phyloP scores from a whole-genome alignment of 2,329 filamentous ascomycete genomes.

The Lecanicillium sp. region DNA sequence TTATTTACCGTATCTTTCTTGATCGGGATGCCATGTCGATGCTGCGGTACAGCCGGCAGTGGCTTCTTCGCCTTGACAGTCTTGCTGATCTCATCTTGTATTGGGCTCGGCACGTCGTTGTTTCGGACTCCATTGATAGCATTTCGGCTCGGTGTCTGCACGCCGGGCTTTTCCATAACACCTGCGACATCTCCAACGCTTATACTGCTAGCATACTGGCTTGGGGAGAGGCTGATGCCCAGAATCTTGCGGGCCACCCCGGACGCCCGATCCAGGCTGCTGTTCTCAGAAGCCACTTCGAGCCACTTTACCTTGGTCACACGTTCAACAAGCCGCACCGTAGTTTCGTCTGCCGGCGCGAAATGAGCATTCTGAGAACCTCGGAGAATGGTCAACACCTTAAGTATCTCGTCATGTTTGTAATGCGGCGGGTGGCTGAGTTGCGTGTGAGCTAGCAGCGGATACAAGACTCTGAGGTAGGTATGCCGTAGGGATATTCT shows the following conservation, averaged over 20 bases:
- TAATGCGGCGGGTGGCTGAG: slow-evolving; percentile 82
- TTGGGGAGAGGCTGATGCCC: slow-evolving; percentile 63
- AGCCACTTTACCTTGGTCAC: slow-evolving; percentile 70
- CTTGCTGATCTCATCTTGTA: slow-evolving; percentile 19
- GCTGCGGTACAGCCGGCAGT: slow-evolving; percentile 50
- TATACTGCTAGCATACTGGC: slow-evolving; percentile 63
- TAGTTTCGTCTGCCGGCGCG: slow-evolving; percentile 74
- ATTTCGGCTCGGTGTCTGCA: slow-evolving; percentile 70
- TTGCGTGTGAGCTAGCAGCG: slow-evolving; percentile 85
- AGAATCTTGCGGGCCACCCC: slow-evolving; percentile 54
- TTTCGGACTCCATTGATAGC: slow-evolving; percentile 23
- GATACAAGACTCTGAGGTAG: slow-evolving; percentile 87
- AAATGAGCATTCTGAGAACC: slow-evolving; percentile 66
- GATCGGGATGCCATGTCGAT: slow-evolving; percentile 47
- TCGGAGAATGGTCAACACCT: slow-evolving; percentile 64
- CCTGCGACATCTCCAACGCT: slow-evolving; percentile 74
- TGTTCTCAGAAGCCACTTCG: slow-evolving; percentile 32
- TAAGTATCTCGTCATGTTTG: slow-evolving; percentile 78
- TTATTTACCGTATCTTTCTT: slow-evolving; percentile 27
- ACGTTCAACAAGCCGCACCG: slow-evolving; percentile 68
- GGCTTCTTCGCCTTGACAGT: slow-evolving; percentile 37
- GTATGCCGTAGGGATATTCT: slow-evolving; percentile 75
- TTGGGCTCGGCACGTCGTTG: slow-evolving; percentile 19
- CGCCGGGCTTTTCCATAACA: slow-evolving; percentile 74
- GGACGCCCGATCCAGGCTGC: slow-evolving; percentile 30